A percentile compares a stretch with the other conserved stretches of the same genome.
These are phyloP conservation scores for Phycomyces nitens DNA, from an alignment of 192 early-diverging fungal genomes.

Conservation along the genomic window DNA sequence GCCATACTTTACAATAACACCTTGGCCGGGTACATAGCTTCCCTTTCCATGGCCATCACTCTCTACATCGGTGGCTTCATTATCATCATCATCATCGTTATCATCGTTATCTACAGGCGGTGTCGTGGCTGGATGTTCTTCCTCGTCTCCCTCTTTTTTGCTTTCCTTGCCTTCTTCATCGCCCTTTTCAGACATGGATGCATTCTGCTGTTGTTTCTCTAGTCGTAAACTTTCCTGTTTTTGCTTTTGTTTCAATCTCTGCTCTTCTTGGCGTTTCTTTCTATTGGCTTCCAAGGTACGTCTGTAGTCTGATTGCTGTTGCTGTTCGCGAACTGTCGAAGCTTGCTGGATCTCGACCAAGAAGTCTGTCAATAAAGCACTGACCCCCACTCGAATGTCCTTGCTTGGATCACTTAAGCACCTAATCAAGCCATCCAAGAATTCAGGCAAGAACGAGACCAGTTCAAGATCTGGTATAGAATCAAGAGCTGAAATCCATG, in stretches of 20 bases:
- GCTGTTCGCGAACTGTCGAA: conserved; percentile 25
- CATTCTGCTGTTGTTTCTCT: not conserved
- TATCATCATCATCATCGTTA: not conserved
- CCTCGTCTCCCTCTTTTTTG: not conserved
- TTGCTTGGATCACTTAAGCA: conserved; percentile 88
- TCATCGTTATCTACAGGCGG: not conserved
- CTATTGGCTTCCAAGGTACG: not conserved
- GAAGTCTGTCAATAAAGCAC: conserved; percentile 82
- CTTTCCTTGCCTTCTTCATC: conserved; percentile 1
- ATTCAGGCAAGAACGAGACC: conserved; percentile 87
- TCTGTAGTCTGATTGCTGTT: not conserved
- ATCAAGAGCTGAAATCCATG: conserved; percentile 91
- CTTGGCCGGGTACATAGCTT: conserved; percentile 71
- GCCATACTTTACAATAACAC: conserved; percentile 79
- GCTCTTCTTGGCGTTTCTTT: not conserved
- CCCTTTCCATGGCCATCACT: conserved; percentile 50
- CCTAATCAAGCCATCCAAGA: conserved; percentile 86
- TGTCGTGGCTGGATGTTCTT: not conserved
- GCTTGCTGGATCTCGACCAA: conserved; percentile 84
- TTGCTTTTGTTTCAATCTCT: conserved; percentile 1
- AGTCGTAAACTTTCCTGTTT: not conserved
- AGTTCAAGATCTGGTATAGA: conserved; percentile 93
- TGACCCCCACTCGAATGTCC: conserved; percentile 83
- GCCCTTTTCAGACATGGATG: conserved; percentile 1
- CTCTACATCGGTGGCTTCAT: conserved; percentile 13